phyloP scores from a whole-genome alignment of 371 early-diverging fungal species.

The Mucor piriformis region DNA sequence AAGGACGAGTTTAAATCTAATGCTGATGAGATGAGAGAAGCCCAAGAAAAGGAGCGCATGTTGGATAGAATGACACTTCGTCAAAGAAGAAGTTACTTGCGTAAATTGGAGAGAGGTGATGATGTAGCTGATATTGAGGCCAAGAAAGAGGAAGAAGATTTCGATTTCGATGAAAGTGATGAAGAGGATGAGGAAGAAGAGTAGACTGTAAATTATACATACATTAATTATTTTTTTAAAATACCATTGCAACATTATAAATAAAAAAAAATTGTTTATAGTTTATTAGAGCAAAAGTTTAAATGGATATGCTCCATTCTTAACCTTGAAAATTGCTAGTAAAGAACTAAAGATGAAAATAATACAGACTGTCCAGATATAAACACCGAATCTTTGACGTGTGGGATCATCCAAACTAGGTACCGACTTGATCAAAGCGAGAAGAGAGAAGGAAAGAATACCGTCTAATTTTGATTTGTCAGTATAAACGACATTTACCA shows the following conservation, averaged over 20 bases:
- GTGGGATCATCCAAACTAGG: slow-evolving; percentile 38
- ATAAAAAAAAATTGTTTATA: background rate
- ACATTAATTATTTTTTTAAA: slow-evolving; percentile 5
- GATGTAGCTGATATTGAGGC: slow-evolving; percentile 40
- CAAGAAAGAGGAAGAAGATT: slow-evolving; percentile 45
- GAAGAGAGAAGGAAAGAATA: slow-evolving; percentile 51
- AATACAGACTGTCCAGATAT: slow-evolving; percentile 54
- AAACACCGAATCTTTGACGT: slow-evolving; percentile 61
- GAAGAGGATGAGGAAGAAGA: slow-evolving; percentile 42
- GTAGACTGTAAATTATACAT: slow-evolving; percentile 21
- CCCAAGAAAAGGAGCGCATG: slow-evolving; percentile 73
- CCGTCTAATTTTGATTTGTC: slow-evolving; percentile 50
- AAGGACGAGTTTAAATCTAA: slow-evolving; percentile 60
- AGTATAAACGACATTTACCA: too few relatives aligned
- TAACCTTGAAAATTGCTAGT: slow-evolving; percentile 67
- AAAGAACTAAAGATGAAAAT: slow-evolving; percentile 66
- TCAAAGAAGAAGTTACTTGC: slow-evolving; percentile 80
- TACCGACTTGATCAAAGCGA: slow-evolving; percentile 46
- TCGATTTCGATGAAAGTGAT: slow-evolving; percentile 48
- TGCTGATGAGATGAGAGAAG: slow-evolving; percentile 63
- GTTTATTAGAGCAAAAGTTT: slow-evolving; percentile 54
- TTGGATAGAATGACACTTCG: slow-evolving; percentile 82
- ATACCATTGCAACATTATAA: slow-evolving; percentile 13
- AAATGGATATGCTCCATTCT: slow-evolving; percentile 82
- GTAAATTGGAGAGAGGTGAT: slow-evolving; percentile 79